Evolutionary conservation across 495 filamentous ascomycete genomes (phyloP).

Genomic region (Clavariopsis aquatica): DNA sequence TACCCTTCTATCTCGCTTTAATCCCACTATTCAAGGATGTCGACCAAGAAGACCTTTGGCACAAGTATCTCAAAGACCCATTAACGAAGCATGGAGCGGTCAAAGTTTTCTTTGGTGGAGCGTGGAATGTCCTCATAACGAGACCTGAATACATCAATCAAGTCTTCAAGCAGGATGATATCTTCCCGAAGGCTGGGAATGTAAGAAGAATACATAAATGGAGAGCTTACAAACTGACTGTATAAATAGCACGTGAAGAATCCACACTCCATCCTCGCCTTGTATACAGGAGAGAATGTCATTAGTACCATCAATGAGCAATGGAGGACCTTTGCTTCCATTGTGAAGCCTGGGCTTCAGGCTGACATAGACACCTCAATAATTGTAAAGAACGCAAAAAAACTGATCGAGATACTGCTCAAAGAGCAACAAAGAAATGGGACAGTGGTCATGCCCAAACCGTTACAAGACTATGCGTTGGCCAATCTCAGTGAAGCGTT

Average conservation of each 20-base stretch:
- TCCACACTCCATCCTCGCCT: conserved; percentile 48
- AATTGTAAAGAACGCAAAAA: conserved; percentile 23
- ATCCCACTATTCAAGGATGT: conserved; percentile 41
- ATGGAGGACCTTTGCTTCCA: conserved; percentile 42
- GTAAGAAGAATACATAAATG: no score
- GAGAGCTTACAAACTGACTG: no score
- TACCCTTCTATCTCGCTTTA: conserved; percentile 37
- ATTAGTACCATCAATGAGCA: conserved; percentile 44
- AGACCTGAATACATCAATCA: conserved; percentile 47
- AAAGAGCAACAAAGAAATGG: conserved; percentile 13
- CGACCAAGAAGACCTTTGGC: conserved; percentile 43
- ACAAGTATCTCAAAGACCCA: conserved; percentile 40
- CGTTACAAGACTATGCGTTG: conserved; percentile 33
- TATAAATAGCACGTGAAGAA: conserved; percentile 57
- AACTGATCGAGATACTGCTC: conserved; percentile 12
- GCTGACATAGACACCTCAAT: conserved; percentile 7
- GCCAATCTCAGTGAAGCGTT: conserved; percentile 31
- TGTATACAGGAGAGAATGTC: conserved; percentile 47
- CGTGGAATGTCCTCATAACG: conserved; percentile 48
- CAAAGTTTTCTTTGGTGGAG: conserved; percentile 49
- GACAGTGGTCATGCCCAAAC: conserved; percentile 20
- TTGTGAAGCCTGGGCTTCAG: conserved; percentile 49
- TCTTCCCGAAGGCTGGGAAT: conserved; percentile 51
- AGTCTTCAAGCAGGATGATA: conserved; percentile 52
- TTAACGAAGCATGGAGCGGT: conserved; percentile 49